phyloP scores from a whole-genome alignment of 306 rosid genomes.

The Dalbergia oliveri region DNA sequence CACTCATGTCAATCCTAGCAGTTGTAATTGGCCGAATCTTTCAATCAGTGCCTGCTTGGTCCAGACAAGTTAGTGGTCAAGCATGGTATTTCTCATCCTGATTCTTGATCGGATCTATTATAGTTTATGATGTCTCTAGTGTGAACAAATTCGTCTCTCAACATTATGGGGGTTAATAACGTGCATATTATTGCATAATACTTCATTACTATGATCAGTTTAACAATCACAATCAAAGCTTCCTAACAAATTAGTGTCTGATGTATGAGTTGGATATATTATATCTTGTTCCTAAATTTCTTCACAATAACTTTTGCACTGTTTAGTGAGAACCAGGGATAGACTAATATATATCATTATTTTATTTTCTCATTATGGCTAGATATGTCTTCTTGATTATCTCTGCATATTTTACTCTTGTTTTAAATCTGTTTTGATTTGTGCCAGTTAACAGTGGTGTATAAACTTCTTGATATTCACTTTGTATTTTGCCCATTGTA shows the following conservation, averaged over 20 bases:
- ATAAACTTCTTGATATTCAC: background rate
- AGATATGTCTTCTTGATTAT: conserved; percentile 28
- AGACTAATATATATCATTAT: conserved; percentile 5
- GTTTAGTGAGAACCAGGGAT: background rate
- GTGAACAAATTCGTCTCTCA: conserved; percentile 12
- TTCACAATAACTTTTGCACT: background rate
- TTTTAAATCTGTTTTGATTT: conserved; percentile 28
- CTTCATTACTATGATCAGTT: conserved; percentile 1
- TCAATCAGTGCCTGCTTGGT: conserved; percentile 95
- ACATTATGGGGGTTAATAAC: too few species aligned
- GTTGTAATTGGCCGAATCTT: conserved; percentile 88
- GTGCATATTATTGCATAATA: too few species aligned
- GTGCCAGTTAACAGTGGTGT: background rate
- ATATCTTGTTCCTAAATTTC: background rate
- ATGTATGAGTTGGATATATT: conserved; percentile 1
- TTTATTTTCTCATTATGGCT: background rate
- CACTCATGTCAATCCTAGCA: conserved; percentile 88
- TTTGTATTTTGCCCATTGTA: background rate
- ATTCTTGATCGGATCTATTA: conserved; percentile 2
- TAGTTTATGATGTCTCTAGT: conserved; percentile 29
- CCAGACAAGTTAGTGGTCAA: conserved; percentile 84
- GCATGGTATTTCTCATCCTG: conserved; percentile 26
- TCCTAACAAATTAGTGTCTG: background rate
- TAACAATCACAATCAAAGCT: conserved; percentile 17
- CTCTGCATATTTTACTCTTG: background rate